Evolutionary conservation across 1,139 yeast species (phyloP), one percentile per base, ranked within the genome.

Genomic region (Nakaseomyces uthaithaninus): DNA sequence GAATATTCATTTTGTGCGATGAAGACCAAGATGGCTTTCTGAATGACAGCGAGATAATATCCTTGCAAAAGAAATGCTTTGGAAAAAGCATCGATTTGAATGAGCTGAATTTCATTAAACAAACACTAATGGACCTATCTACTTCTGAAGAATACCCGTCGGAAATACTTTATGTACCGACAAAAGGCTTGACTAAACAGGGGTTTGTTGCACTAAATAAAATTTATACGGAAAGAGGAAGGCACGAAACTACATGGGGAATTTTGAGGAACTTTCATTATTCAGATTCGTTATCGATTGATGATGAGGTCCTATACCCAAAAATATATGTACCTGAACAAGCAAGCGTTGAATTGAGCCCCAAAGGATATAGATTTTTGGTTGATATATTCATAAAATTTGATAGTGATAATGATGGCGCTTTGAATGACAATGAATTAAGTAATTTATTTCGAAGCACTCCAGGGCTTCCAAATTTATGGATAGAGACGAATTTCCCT

Each of bases 181-280:
- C 61, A 0, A 63, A 59, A 34, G 94, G 94, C 0, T 65, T 91
- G 2, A 74, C 87, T 0, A 75, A 73, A 40, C 77, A 74, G 37
- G 97, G 94, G 0, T 91, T 91, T 53, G 64, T 91, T 4, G 64
- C 76, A 1, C 64, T 91, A 41, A 86, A 86, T 60, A 82, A 81
- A 53, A 64, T 83, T 26, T 91, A 82, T 57, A 94, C 94, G 1
- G 94, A 86, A 51, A 75, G 77, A 34, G 98, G 98, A 0, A 68
- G 97, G 33, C 97, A 91, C 58, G 98, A 91, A 59, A 89, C 97
- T 0, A 81, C 86, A 0, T 91, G 98, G 98, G 94, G 95, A 0
- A 85, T 91, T 16, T 60, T 91, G 23, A 63, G 98, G 41, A 74
- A 87, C 1, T 91, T 84, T 60, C 84, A 85, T 54, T 91, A 91